Evolutionary conservation across 306 rosid species (phyloP).

Genomic region (Cicer chorassanicum): DNA sequence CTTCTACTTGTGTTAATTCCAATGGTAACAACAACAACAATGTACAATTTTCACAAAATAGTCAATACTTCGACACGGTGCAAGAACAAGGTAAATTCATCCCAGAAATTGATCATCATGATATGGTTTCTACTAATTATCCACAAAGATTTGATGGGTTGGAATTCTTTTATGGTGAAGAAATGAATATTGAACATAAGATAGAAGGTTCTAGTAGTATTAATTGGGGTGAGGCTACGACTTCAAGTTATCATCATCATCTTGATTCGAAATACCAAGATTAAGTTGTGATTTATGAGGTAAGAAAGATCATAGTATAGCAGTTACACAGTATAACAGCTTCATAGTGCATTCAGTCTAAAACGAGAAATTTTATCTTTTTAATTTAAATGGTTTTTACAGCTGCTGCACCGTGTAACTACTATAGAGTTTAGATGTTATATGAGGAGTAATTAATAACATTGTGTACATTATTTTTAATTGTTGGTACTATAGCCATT

Average conservation of each 20-base stretch:
- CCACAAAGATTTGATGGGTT: conserved; percentile 57
- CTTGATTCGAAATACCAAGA: conserved; percentile 46
- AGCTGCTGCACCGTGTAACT: too few relatives aligned
- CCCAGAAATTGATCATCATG: conserved; percentile 37
- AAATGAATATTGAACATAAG: conserved; percentile 32
- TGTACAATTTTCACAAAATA: conserved; percentile 44
- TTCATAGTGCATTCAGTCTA: too few relatives aligned
- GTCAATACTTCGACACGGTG: conserved; percentile 43
- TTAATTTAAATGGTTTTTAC: too few relatives aligned
- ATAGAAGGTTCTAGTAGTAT: conserved; percentile 40
- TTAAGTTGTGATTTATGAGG: background rate
- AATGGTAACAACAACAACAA: conserved; percentile 41
- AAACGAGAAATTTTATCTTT: too few relatives aligned
- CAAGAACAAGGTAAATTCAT: conserved; percentile 56
- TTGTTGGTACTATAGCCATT: conserved; percentile 34
- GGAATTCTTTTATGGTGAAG: conserved; percentile 62
- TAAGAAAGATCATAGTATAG: background rate
- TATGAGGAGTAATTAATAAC: conserved; percentile 40
- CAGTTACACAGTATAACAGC: too few relatives aligned
- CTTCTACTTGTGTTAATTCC: conserved; percentile 43
- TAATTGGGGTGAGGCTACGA: conserved; percentile 20
- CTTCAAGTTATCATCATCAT: conserved; percentile 50
- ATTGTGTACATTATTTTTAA: conserved; percentile 43
- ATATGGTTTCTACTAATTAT: conserved; percentile 45
- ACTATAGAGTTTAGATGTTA: conserved; percentile 41